These are phyloP conservation scores for Penicillium coffeae DNA, from an alignment of 495 filamentous ascomycete genomes.

Conservation along the genomic window DNA sequence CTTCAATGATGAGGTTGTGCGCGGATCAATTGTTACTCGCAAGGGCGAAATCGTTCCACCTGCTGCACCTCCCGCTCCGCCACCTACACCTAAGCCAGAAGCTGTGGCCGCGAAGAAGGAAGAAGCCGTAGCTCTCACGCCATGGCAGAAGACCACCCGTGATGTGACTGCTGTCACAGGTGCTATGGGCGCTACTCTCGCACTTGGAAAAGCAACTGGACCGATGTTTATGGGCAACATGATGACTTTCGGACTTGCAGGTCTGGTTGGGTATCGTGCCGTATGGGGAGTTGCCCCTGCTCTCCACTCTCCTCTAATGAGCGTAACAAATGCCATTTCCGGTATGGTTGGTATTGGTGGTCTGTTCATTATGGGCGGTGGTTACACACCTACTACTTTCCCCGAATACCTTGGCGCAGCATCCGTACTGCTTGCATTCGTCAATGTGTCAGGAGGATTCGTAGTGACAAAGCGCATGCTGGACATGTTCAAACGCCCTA, in stretches of 20 bases:
- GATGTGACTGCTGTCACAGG: slow-evolving; percentile 66
- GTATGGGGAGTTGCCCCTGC: slow-evolving; percentile 77
- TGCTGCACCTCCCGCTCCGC: slow-evolving; percentile 66
- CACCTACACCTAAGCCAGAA: slow-evolving; percentile 54
- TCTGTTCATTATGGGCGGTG: slow-evolving; percentile 76
- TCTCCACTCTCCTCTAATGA: slow-evolving; percentile 79
- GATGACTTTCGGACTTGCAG: slow-evolving; percentile 74
- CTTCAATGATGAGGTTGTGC: slow-evolving; percentile 72
- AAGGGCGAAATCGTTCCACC: slow-evolving; percentile 70
- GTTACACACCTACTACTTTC: slow-evolving; percentile 66
- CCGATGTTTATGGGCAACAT: slow-evolving; percentile 79
- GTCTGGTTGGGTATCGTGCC: slow-evolving; percentile 73
- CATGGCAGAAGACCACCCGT: slow-evolving; percentile 69
- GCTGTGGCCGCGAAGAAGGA: slow-evolving; percentile 47
- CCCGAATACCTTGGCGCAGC: slow-evolving; percentile 71
- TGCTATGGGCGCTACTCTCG: slow-evolving; percentile 67
- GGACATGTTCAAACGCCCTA: slow-evolving; percentile 83
- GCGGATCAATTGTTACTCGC: slow-evolving; percentile 71
- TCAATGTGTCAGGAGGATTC: slow-evolving; percentile 79
- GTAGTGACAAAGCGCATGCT: slow-evolving; percentile 85
- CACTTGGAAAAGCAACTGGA: slow-evolving; percentile 69
- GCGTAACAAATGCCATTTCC: slow-evolving; percentile 82
- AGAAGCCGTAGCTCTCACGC: slow-evolving; percentile 61
- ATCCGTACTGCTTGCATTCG: slow-evolving; percentile 75
- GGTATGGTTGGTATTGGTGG: slow-evolving; percentile 81